Evolutionary conservation across 2,329 filamentous ascomycete species (phyloP), one percentile per base, ranked within the genome.

Genomic region (Botrytis sinoallii): DNA sequence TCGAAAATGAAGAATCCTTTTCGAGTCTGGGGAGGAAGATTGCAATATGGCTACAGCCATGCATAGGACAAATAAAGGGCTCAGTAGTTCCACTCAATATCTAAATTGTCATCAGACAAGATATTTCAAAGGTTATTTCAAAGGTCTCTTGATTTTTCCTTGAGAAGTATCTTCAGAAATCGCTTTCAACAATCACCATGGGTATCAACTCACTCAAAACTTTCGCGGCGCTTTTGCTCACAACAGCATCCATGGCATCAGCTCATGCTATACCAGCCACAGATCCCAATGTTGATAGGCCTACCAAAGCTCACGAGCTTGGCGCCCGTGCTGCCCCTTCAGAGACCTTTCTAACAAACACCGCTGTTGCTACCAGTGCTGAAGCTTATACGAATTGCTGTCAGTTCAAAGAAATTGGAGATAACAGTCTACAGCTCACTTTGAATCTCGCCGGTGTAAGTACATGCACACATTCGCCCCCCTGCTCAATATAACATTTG

Each of bases 321-420:
- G 22, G 29, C 7, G 0, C 38, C 35, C 35, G 35, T 42, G 22
- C 25, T 8, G 25, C 32, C n/a, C 12, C 35, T 25, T 7, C 32
- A n/a, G 12, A 14, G 4, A n/a, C 1, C 12, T 38, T 38, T 22
- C 9, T 2, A 12, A n/a, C 22, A n/a, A 61, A 61, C 22, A 0
- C 16, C 32, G 9, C 2, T 38, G 35, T 20, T 60, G 32, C 57
- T 60, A 22, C 20, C 20, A n/a, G 25, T n/a, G 32, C 18, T 22
- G 9, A 3, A 14, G 57, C 57, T 38, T 60, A 60, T 38, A 14
- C 57, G 9, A 38, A 38, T 60, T 38, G 32, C 32, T 60, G 10
- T 25, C 32, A 60, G 22, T 14, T 6, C 22, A 1, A 14, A 3
- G 16, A 18, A 25, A 0, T 20, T 0, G 1, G 0, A 10, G 6